Conservation (phyloP, 2,329 filamentous ascomycete genomes). For the Neoascochyta sp. region DNA sequence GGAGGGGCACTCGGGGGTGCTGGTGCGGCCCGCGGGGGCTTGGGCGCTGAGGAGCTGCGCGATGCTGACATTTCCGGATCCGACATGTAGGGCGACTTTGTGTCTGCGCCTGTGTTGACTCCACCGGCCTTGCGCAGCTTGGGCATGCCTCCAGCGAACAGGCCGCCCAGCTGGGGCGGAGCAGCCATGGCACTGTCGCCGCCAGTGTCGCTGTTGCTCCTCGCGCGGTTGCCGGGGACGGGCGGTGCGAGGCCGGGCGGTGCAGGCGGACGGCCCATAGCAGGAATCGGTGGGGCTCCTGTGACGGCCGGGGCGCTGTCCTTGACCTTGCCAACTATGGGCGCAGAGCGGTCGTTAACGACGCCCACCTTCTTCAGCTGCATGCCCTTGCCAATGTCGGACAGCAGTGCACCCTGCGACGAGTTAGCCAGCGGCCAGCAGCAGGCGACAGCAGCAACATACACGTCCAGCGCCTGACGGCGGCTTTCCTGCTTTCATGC, state of each 20-base stretch:
- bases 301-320: constrained; percentile 61
- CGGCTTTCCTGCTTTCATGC: constrained; percentile 30
- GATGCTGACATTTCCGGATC: constrained; percentile 67
- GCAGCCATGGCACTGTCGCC: constrained; percentile 24
- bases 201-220: constrained; percentile 78
- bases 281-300: constrained; percentile 78
- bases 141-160: constrained; percentile 93
- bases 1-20: constrained; percentile 46
- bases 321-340: constrained; percentile 58
- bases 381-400: constrained; percentile 80
- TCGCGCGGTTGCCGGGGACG: constrained; percentile 58
- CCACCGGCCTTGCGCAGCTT: constrained; percentile 87
- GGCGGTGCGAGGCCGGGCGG: constrained; percentile 69
- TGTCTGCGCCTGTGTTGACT: constrained; percentile 52
- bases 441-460: constrained; percentile 9
- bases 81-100: constrained; percentile 70
- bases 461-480: constrained; percentile 36
- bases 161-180: constrained; percentile 74
- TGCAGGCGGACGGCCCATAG: constrained; percentile 45
- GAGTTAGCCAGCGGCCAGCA: constrained; percentile 21
- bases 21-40: constrained; percentile 52
- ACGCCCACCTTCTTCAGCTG: constrained; percentile 74
- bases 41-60: constrained; percentile 48
- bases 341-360: constrained; percentile 89
- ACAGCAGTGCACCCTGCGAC: constrained; percentile 73